Evolutionary conservation across 148 eudicot species (phyloP).

Genomic region (Amaranthus hypochondriacus): DNA sequence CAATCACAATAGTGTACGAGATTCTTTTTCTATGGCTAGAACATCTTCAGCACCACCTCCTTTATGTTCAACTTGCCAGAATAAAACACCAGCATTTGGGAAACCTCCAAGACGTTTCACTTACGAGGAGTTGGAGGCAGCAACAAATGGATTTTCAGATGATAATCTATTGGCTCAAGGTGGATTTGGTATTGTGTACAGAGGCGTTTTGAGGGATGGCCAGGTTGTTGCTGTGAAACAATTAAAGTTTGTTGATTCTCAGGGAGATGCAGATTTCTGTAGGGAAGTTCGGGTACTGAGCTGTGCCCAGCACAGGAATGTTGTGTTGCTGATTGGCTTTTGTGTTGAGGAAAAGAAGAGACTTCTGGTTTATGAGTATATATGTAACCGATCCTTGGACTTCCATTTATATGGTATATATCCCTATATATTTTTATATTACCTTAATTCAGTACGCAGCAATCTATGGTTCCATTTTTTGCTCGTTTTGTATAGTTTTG

Average conservation of each 20-base stretch:
- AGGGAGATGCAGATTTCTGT: slow-evolving; percentile 80
- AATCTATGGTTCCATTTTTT: too few relatives aligned
- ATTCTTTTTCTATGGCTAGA: slow-evolving; percentile 59
- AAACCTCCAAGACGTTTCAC: slow-evolving; percentile 65
- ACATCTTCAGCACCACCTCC: slow-evolving; percentile 79
- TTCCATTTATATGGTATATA: slow-evolving; percentile 69
- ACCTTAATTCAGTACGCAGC: too few relatives aligned
- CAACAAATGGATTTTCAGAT: slow-evolving; percentile 67
- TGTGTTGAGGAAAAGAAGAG: slow-evolving; percentile 60
- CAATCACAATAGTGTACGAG: slow-evolving; percentile 40
- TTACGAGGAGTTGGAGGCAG: slow-evolving; percentile 60
- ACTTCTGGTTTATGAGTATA: slow-evolving; percentile 69
- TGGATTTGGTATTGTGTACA: slow-evolving; percentile 65
- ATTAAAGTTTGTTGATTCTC: slow-evolving; percentile 56
- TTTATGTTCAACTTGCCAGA: slow-evolving; percentile 75
- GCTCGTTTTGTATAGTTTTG: too few relatives aligned
- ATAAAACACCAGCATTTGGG: slow-evolving; percentile 75
- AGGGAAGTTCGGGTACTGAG: slow-evolving; percentile 75
- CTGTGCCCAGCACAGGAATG: slow-evolving; percentile 93
- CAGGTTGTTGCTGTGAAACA: slow-evolving; percentile 75
- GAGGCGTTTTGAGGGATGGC: slow-evolving; percentile 66
- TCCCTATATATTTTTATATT: not conserved
- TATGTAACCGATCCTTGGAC: slow-evolving; percentile 83
- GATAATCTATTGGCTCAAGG: slow-evolving; percentile 72
- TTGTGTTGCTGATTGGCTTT: slow-evolving; percentile 79